These are phyloP conservation scores for Magnaporthiopsis poae DNA, from an alignment of 2,329 filamentous ascomycete species.

Conservation along the genomic window DNA sequence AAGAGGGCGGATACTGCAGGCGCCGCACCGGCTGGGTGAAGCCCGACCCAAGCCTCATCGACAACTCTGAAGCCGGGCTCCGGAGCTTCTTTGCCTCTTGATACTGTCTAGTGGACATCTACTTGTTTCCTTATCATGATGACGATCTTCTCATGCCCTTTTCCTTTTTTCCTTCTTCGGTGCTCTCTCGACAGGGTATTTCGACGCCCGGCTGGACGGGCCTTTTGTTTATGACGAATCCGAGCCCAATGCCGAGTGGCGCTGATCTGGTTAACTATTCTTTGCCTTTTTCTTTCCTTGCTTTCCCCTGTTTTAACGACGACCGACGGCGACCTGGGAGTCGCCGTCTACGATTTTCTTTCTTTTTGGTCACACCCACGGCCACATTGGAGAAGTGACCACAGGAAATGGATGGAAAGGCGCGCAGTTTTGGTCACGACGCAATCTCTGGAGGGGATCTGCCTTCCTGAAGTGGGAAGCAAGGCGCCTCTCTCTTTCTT, in stretches of 20 bases:
- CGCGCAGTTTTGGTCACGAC: neutral
- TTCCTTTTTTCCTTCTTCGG: neutral
- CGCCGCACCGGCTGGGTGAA: neutral
- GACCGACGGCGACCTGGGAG: neutral
- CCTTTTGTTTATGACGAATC: neutral
- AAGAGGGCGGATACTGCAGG: constrained; percentile 6
- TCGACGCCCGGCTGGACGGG: neutral
- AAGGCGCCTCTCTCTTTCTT: neutral
- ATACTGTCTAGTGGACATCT: neutral
- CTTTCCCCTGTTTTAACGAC: neutral
- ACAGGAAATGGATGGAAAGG: neutral
- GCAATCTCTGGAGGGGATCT: neutral
- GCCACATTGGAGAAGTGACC: constrained; percentile 2
- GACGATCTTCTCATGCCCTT: neutral
- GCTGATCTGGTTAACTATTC: neutral
- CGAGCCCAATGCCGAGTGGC: no score
- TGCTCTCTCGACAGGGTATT: neutral
- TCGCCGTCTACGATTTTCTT: neutral
- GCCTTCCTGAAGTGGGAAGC: no score
- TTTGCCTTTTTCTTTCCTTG: neutral
- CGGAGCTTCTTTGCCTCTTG: neutral
- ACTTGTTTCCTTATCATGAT: neutral
- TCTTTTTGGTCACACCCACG: neutral
- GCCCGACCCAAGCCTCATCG: neutral
- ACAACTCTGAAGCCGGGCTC: neutral